A percentile compares a stretch with the other conserved stretches of the same genome.
Conservation (phyloP, 2,329 filamentous ascomycete genomes). For the Claviceps sorghi region DNA sequence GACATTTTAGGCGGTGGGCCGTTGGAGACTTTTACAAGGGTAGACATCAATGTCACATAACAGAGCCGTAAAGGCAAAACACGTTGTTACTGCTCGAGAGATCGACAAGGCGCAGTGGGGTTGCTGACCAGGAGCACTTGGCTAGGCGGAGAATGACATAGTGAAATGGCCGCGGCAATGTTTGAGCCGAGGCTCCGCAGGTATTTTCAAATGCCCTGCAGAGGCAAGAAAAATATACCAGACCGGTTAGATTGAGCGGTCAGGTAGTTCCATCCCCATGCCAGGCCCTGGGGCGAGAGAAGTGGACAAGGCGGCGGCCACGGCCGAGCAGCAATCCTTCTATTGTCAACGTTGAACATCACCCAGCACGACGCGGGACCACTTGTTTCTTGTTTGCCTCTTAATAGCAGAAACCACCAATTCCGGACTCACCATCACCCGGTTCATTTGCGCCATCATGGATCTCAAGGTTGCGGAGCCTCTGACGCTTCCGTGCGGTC, state of each 20-base stretch:
- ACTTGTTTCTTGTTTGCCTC: background rate
- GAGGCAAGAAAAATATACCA: background rate
- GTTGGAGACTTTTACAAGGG: too few species aligned
- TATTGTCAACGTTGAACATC: background rate
- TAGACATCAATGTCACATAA: too few species aligned
- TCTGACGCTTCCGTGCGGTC: conserved; percentile 37
- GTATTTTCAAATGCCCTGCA: background rate
- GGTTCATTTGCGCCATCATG: background rate
- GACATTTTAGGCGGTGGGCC: too few species aligned
- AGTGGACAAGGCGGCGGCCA: background rate
- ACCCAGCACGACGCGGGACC: background rate
- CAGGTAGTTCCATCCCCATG: background rate
- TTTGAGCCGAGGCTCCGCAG: background rate
- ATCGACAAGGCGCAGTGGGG: background rate
- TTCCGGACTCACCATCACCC: background rate
- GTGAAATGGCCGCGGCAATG: background rate
- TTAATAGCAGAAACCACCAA: background rate
- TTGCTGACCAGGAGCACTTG: background rate
- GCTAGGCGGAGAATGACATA: background rate
- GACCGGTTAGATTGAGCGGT: background rate
- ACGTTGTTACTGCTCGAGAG: background rate
- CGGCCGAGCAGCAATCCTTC: background rate
- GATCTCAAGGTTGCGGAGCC: conserved; percentile 16
- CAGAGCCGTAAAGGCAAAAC: too few species aligned
- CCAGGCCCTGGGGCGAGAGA: background rate